phyloP scores from a whole-genome alignment of 495 filamentous ascomycete genomes.

The Penicillium bovifimosum region DNA sequence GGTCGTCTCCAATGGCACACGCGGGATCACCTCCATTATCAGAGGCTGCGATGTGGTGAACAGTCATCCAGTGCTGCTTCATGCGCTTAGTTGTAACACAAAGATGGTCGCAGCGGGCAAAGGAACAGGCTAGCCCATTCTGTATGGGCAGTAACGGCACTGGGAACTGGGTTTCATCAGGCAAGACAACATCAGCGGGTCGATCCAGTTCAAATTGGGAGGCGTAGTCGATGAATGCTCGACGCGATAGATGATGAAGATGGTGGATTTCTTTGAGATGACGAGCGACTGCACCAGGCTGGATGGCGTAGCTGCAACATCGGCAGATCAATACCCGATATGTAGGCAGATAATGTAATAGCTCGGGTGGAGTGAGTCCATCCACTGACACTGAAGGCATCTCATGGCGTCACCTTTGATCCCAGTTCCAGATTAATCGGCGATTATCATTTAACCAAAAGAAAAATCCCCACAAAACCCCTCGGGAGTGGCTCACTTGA shows the following conservation, averaged over 20 bases:
- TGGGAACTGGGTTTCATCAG: constrained; percentile 22
- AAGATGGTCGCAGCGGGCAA: constrained; percentile 21
- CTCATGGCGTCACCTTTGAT: no score
- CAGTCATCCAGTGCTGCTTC: constrained; percentile 24
- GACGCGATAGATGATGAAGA: constrained; percentile 20
- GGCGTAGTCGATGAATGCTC: constrained; percentile 21
- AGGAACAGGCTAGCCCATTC: constrained; percentile 23
- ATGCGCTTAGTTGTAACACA: constrained; percentile 28
- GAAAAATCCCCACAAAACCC: no score
- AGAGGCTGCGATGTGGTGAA: constrained; percentile 3
- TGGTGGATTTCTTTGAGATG: constrained; percentile 39
- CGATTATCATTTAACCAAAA: no score
- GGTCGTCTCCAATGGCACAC: no score
- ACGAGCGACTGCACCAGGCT: constrained; percentile 28
- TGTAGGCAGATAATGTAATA: constrained; percentile 17
- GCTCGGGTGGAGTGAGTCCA: no score
- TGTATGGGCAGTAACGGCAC: constrained; percentile 24
- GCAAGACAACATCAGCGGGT: constrained; percentile 16
- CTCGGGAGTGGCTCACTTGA: no score
- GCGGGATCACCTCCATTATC: constrained; percentile 11
- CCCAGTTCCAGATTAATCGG: no score
- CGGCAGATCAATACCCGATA: constrained; percentile 29
- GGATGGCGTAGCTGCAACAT: constrained; percentile 30
- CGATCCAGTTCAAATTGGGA: constrained; percentile 14
- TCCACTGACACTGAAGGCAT: no score